Conservation (phyloP, 139 green algal species). For the Tetraselmis chui region DNA sequence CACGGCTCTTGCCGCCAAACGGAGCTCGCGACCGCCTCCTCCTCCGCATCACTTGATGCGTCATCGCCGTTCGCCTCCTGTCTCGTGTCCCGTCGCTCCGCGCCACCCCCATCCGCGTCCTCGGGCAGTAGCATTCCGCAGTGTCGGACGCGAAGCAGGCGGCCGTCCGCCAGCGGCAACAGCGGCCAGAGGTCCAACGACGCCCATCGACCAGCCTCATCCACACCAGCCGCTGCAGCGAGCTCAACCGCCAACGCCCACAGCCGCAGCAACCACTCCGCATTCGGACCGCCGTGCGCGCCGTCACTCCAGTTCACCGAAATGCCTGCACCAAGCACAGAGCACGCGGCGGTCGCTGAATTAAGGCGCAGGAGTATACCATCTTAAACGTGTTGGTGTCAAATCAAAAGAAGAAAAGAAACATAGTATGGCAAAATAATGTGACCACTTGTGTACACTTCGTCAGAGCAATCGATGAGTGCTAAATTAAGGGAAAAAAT, state of each 20-base stretch:
- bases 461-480: too few species aligned
- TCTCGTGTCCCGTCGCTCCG: background rate
- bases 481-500: too few species aligned
- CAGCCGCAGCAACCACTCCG: slow-evolving; percentile 6
- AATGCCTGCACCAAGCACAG: background rate
- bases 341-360: too few species aligned
- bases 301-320: background rate
- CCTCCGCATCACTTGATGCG: background rate
- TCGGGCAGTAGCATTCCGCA: slow-evolving; percentile 25
- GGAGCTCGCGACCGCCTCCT: slow-evolving; percentile 24
- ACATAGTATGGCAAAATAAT: too few species aligned
- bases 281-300: background rate
- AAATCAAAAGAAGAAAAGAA: too few species aligned
- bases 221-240: too few species aligned
- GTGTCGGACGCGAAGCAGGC: slow-evolving; percentile 9
- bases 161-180: slow-evolving; percentile 21
- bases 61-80: background rate
- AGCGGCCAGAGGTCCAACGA: slow-evolving; percentile 27
- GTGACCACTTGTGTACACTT: too few species aligned
- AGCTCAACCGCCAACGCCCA: slow-evolving; percentile 3
- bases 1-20: slow-evolving; percentile 5
- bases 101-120: background rate
- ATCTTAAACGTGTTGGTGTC: too few species aligned
- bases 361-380: too few species aligned
- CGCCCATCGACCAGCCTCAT: background rate